phyloP scores from a whole-genome alignment of 768 basidiomycete genomes.

The Pulveroboletus sp. region DNA sequence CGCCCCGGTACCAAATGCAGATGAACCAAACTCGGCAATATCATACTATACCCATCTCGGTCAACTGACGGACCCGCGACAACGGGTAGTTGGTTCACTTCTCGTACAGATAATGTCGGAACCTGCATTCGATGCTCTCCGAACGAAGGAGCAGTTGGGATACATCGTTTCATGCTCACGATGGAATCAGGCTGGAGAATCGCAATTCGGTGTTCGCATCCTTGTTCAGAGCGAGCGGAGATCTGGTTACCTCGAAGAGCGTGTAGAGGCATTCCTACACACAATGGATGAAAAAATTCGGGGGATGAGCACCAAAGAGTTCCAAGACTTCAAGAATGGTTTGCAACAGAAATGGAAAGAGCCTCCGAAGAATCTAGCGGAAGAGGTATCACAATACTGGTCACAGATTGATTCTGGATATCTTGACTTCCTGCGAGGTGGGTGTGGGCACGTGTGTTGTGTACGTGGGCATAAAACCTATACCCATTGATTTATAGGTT shows the following conservation, averaged over 20 bases:
- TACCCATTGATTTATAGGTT: slow-evolving; percentile 41
- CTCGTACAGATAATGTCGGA: slow-evolving; percentile 85
- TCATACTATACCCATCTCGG: slow-evolving; percentile 86
- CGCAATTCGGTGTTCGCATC: slow-evolving; percentile 72
- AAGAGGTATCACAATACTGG: slow-evolving; percentile 73
- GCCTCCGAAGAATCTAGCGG: slow-evolving; percentile 79
- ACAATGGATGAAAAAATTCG: slow-evolving; percentile 64
- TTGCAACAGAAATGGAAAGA: slow-evolving; percentile 81
- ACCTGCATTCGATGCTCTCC: slow-evolving; percentile 84
- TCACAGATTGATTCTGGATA: slow-evolving; percentile 71
- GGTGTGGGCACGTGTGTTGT: slow-evolving; percentile 26
- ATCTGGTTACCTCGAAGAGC: slow-evolving; percentile 75
- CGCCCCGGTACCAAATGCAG: slow-evolving; percentile 66
- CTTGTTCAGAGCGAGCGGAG: slow-evolving; percentile 85
- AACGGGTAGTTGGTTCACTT: slow-evolving; percentile 64
- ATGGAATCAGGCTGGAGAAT: slow-evolving; percentile 57
- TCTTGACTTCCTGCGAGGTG: slow-evolving; percentile 83
- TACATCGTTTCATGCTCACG: slow-evolving; percentile 73
- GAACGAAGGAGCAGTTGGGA: slow-evolving; percentile 93
- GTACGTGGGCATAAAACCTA: neutral
- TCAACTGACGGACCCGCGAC: slow-evolving; percentile 52
- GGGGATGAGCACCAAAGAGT: slow-evolving; percentile 66
- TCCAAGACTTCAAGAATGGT: slow-evolving; percentile 71
- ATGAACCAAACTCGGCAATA: slow-evolving; percentile 82
- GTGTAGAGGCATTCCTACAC: slow-evolving; percentile 85